Base-by-base conservation (phyloP, 2,329 filamentous ascomycete genomes). In the Diplodia intermedia region DNA sequence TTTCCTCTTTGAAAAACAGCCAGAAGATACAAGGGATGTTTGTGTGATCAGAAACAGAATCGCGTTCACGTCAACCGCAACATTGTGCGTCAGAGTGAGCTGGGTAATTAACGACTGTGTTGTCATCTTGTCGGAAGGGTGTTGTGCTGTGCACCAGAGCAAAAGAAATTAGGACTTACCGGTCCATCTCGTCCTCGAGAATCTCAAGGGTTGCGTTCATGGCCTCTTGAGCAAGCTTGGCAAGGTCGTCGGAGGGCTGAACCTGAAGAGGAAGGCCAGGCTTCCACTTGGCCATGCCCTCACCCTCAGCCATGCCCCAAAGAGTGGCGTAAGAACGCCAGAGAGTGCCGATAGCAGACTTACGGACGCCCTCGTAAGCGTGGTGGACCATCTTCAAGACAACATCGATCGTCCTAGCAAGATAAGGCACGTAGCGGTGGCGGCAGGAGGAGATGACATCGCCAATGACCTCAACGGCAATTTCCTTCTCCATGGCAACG, bases 21-120 rank as follows among this genome's bases (percentile, higher is more conserved):
- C 12, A n/a, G 23, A 53, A 31, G 67, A 70, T 70, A 18, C 36
- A 49, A 73, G 69, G 53, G 71, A 73, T 69, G 71, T 72, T 73
- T 82, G 81, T 84, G 82, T 80, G 81, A 76, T 85, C 83, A 86
- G 83, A 81, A 84, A 84, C 80, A 84, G 82, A 85, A 82, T 86
- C 90, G 93, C 84, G 82, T 96, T 95, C 90, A 90, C 92, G 93
- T 91, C 93, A 97, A 89, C 83, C 89, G 89, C 91, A 88, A 55
- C 33, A 72, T 83, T 86, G 83, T 87, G 92, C 90, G 90, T 98
- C 91, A 92, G 92, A 97, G 94, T 97, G 94, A 97, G 94, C 94
- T 97, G 94, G 93, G 94, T 68, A 94, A 88, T 94, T 94, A 94
- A 94, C 92, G 92, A 89, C 84, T 81, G 85, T 56, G 85, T 36